A percentile compares a stretch with the other conserved stretches of the same genome.
Conservation (phyloP, 2,329 filamentous ascomycete genomes). For the Colletotrichum phormii region DNA sequence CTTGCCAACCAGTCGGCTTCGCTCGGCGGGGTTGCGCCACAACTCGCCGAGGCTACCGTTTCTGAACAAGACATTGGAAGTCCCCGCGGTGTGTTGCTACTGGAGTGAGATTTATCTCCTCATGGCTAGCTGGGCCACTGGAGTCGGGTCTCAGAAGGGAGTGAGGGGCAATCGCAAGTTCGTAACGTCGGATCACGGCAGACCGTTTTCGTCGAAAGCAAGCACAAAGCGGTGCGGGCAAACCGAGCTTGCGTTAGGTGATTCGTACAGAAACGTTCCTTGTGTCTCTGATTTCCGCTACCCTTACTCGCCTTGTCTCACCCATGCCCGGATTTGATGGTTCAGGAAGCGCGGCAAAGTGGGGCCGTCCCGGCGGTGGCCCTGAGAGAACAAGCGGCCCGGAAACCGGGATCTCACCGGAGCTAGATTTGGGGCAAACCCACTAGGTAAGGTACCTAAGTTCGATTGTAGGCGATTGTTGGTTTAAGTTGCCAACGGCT, state of each 20-base stretch:
- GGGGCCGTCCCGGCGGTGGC: no score
- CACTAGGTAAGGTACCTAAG: no score
- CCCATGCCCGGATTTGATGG: background rate
- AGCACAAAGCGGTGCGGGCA: background rate
- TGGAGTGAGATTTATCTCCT: no score
- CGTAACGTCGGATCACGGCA: slow-evolving; percentile 4
- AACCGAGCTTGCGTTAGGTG: background rate
- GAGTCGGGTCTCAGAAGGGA: background rate
- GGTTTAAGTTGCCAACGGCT: no score
- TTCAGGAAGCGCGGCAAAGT: background rate
- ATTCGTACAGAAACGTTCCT: background rate
- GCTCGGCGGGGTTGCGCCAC: background rate
- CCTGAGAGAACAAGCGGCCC: no score
- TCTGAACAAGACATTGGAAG: background rate
- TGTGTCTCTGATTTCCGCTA: background rate
- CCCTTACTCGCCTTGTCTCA: background rate
- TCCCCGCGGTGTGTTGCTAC: no score
- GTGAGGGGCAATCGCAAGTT: background rate
- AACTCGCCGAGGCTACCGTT: background rate
- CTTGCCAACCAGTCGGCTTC: background rate
- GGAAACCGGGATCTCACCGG: background rate
- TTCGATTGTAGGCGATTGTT: no score
- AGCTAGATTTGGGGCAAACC: background rate
- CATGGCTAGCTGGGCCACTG: background rate
- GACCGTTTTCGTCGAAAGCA: slow-evolving; percentile 5